phyloP scores from a whole-genome alignment of 768 basidiomycete genomes.

The Ramaria sp. region DNA sequence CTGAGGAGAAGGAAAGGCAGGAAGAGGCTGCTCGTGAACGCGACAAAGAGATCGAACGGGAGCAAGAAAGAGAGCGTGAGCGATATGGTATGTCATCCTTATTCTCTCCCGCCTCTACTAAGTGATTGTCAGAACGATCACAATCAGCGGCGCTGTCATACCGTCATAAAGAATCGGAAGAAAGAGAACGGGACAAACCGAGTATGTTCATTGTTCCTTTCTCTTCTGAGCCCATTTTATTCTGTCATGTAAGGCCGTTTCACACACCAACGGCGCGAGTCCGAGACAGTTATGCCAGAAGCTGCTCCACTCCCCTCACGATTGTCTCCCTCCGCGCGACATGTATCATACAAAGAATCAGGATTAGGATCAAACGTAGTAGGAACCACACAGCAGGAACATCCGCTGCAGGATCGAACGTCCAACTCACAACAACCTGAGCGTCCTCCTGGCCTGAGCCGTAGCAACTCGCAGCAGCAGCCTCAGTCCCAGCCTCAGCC shows the following conservation, averaged over 20 bases:
- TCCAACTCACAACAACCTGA: not conserved
- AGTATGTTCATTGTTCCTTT: not conserved
- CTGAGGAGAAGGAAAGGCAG: constrained; percentile 32
- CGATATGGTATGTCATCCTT: not conserved
- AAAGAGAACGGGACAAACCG: not conserved
- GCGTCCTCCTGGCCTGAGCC: not conserved
- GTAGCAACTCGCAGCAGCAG: not conserved
- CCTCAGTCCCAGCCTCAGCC: not conserved
- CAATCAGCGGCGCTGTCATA: not conserved
- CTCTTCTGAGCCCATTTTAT: constrained; percentile 9
- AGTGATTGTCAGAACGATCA: not conserved
- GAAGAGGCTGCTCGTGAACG: constrained; percentile 19
- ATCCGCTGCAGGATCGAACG: not conserved
- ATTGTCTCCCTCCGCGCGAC: constrained; percentile 22
- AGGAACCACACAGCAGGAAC: not conserved
- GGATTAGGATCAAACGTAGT: not conserved
- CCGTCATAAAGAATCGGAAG: not conserved
- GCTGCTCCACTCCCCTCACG: constrained; percentile 15
- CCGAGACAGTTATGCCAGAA: constrained; percentile 38
- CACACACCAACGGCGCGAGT: constrained; percentile 58
- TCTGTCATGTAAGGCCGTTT: constrained; percentile 22
- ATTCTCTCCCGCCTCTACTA: not conserved
- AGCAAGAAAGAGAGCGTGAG: constrained; percentile 4
- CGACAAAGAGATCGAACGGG: constrained; percentile 25
- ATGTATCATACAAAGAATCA: constrained; percentile 10